A percentile compares a stretch with the other conserved stretches of the same genome.
Evolutionary conservation across 1,284 basidiomycete genomes (phyloP).

Genomic region (Heterobasidion occidentale): DNA sequence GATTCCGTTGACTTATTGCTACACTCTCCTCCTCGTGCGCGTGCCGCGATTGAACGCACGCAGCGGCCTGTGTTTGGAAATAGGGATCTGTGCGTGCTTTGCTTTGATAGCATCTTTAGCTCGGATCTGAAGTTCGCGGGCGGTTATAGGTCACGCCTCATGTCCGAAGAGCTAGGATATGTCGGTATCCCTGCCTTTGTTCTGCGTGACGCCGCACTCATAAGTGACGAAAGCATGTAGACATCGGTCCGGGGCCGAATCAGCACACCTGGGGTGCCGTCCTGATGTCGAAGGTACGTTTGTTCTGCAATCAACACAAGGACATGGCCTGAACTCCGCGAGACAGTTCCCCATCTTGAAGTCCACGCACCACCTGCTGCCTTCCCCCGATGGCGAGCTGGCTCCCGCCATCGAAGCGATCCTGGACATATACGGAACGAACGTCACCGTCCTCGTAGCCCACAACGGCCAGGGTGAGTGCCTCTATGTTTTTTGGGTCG

Average conservation of each 20-base stretch:
- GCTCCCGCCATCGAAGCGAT: constrained; percentile 91
- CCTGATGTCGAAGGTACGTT: constrained; percentile 69
- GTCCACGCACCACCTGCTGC: constrained; percentile 84
- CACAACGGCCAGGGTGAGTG: constrained; percentile 85
- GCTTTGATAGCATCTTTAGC: background rate
- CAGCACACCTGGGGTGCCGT: constrained; percentile 89
- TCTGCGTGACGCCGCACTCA: constrained; percentile 5
- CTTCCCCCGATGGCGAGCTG: constrained; percentile 84
- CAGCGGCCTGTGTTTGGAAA: constrained; percentile 77
- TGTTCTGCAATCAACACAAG: background rate
- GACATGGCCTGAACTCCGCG: background rate
- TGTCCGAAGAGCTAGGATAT: constrained; percentile 78
- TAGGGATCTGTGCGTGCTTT: constrained; percentile 65
- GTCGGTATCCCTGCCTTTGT: constrained; percentile 32
- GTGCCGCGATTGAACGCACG: constrained; percentile 17
- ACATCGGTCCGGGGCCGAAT: constrained; percentile 84
- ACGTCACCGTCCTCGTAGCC: constrained; percentile 77
- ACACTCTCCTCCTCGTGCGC: no score
- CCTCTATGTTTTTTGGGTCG: background rate
- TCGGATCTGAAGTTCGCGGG: constrained; percentile 3
- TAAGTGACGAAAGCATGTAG: constrained; percentile 46
- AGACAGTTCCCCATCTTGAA: constrained; percentile 83
- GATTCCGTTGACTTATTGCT: background rate
- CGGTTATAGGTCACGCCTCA: constrained; percentile 55
- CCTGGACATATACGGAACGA: constrained; percentile 76